Base-by-base conservation (phyloP, 164 flowering plant genomes). In the Akebia trifoliata region DNA sequence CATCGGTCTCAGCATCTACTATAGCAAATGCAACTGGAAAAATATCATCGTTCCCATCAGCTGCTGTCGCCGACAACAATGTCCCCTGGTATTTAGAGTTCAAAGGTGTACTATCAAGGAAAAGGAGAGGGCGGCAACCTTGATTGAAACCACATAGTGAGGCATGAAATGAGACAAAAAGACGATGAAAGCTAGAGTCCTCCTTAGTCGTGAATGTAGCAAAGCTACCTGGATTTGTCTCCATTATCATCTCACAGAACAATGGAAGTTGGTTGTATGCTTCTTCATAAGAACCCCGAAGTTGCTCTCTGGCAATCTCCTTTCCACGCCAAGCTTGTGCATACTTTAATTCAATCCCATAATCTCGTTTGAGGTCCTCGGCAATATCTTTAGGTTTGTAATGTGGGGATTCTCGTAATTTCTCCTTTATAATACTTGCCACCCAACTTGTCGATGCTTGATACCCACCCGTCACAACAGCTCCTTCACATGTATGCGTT, bases 401-500 rank as follows among this genome's bases (percentile, higher is more conserved):
- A 57, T 75, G 39, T 26, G 86, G 86, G 17, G 63, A 46, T n/a
- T 73, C 77, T 36, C 54, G 65, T 54, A 81, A 48, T 64, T 64
- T 76, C 26, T 75, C 72, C 60, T 77, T 79, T 11, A 78, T 67
- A 28, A 73, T 59, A 55, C 62, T 61, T 12, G 73, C 78, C 34
- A 79, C 60, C 80, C 53, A 49, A 49, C 26, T 49, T 49, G 34
- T 49, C 14, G 53, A 14, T 10, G 53, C 53, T 20, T 71, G 71
- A 64, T 73, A 80, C 58, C 80, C 79, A 55, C 76, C 56, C 56
- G 76, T 81, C 72, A 53, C 59, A 12, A 81, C 76, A 39, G 81
- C 73, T 29, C 85, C 81, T 34, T 65, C 85, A 67, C 97, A 87
- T 55, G 92, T 83, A 64, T 90, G 97, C 14, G 62, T n/a, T 17